Evolutionary conservation across 257 asterid genomes (phyloP).

Genomic region (Asclepias syriaca): DNA sequence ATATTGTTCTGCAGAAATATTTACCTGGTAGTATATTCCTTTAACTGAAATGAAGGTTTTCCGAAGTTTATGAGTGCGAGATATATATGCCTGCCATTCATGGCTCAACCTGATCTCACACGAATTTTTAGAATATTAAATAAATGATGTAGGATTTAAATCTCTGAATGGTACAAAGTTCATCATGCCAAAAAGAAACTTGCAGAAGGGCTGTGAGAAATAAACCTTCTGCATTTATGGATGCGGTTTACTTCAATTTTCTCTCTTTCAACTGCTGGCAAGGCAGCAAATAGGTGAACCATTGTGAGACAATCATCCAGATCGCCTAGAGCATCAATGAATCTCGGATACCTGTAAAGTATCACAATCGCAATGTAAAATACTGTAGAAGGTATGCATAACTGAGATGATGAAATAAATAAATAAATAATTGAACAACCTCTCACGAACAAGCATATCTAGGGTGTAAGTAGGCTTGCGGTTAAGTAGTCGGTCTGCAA

Average conservation of each 20-base stretch:
- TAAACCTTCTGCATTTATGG: slow-evolving; percentile 86
- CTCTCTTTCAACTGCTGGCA: slow-evolving; percentile 88
- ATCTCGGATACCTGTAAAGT: slow-evolving; percentile 67
- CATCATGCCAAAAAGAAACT: not conserved
- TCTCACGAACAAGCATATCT: slow-evolving; percentile 75
- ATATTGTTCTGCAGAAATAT: not conserved
- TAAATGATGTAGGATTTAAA: not conserved
- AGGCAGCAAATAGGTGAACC: slow-evolving; percentile 96
- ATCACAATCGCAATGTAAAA: slow-evolving; percentile 6
- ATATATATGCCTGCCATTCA: slow-evolving; percentile 95
- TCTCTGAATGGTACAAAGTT: not conserved
- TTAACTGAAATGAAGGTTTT: slow-evolving; percentile 91
- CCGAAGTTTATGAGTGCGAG: slow-evolving; percentile 86
- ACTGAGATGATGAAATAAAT: slow-evolving; percentile 1
- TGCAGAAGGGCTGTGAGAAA: not conserved
- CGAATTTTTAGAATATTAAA: slow-evolving; percentile 4
- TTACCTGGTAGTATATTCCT: slow-evolving; percentile 94
- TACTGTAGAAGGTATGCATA: not conserved
- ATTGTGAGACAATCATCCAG: slow-evolving; percentile 93
- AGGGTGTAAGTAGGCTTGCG: slow-evolving; percentile 79
- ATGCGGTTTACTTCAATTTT: slow-evolving; percentile 71
- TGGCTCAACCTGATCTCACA: slow-evolving; percentile 66
- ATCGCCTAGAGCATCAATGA: slow-evolving; percentile 87
- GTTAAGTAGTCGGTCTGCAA: slow-evolving; percentile 65
- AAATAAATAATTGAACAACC: slow-evolving; percentile 31